Conservation (phyloP, 164 flowering plant species). For the Magnolia officinalis region DNA sequence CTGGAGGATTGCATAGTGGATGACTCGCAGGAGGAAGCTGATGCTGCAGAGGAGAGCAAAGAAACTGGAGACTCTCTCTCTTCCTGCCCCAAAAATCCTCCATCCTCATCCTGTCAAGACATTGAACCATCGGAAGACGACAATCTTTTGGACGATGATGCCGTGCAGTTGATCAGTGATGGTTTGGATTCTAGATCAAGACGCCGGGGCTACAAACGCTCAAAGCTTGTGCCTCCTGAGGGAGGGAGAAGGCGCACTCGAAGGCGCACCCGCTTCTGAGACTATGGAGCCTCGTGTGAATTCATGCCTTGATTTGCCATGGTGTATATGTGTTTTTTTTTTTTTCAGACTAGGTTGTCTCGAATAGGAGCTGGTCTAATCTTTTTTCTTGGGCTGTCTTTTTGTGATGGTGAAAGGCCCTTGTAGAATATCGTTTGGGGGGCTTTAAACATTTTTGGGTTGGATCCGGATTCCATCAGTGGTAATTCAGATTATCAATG, state of each 20-base stretch:
- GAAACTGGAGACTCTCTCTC: conserved; percentile 18
- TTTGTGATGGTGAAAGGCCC: too few species aligned
- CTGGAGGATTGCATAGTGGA: conserved; percentile 16
- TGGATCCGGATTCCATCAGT: too few species aligned
- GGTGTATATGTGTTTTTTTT: not conserved
- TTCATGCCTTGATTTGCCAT: not conserved
- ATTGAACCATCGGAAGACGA: conserved; percentile 4
- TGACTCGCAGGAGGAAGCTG: conserved; percentile 10
- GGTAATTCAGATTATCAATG: too few species aligned
- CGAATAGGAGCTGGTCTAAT: too few species aligned
- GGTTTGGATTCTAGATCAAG: conserved; percentile 14
- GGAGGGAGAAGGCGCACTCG: conserved; percentile 13
- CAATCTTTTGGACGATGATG: conserved; percentile 2
- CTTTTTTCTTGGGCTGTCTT: too few species aligned
- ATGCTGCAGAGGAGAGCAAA: conserved; percentile 9
- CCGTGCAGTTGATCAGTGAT: conserved; percentile 12
- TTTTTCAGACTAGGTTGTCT: too few species aligned
- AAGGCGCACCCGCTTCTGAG: not conserved
- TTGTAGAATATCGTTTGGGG: too few species aligned
- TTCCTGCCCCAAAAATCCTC: conserved; percentile 20
- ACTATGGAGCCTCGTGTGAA: not conserved
- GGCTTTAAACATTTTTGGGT: too few species aligned
- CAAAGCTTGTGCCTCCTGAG: conserved; percentile 25
- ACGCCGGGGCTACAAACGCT: conserved; percentile 34
- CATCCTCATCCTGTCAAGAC: conserved; percentile 3